Percentiles rank a stretch among this genome's conserved stretches.
Conservation (phyloP, 75 land plant species). For the Picea glauca region DNA sequence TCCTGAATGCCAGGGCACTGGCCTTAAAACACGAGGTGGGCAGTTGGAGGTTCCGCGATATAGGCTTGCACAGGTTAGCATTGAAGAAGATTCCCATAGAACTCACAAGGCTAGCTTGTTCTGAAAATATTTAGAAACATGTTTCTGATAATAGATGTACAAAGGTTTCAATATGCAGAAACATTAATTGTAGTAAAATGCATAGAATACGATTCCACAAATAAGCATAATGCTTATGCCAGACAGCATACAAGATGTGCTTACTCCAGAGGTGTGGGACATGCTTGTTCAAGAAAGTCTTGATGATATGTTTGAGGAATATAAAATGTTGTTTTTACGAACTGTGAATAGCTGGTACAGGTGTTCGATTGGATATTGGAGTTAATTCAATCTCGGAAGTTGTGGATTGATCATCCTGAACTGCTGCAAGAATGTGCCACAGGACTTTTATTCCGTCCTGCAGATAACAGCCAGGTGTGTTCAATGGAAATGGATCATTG, state of each 20-base stretch:
- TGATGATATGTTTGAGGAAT: background rate
- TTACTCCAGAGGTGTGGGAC: background rate
- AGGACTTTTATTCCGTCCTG: slow-evolving; percentile 31
- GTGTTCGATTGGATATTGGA: slow-evolving; percentile 55
- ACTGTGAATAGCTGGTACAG: slow-evolving; percentile 14
- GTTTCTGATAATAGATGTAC: no score
- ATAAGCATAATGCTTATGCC: background rate
- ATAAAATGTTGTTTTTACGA: background rate
- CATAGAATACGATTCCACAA: background rate
- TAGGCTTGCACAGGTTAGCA: slow-evolving; percentile 65
- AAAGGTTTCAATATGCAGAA: no score
- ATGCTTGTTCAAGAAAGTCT: background rate
- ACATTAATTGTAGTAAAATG: background rate
- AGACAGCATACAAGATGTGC: background rate
- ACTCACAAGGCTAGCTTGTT: no score
- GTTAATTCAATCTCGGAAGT: slow-evolving; percentile 45
- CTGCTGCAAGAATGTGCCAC: slow-evolving; percentile 20
- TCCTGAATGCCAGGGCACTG: slow-evolving; percentile 97
- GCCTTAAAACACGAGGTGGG: slow-evolving; percentile 41
- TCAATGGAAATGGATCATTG: background rate
- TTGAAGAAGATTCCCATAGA: slow-evolving; percentile 1
- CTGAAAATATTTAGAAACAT: no score
- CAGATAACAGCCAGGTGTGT: slow-evolving; percentile 7
- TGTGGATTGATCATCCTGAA: slow-evolving; percentile 34
- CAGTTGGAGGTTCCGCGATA: slow-evolving; percentile 72